phyloP scores from a whole-genome alignment of 2,329 filamentous ascomycete genomes.

The Talaromyces sp. region DNA sequence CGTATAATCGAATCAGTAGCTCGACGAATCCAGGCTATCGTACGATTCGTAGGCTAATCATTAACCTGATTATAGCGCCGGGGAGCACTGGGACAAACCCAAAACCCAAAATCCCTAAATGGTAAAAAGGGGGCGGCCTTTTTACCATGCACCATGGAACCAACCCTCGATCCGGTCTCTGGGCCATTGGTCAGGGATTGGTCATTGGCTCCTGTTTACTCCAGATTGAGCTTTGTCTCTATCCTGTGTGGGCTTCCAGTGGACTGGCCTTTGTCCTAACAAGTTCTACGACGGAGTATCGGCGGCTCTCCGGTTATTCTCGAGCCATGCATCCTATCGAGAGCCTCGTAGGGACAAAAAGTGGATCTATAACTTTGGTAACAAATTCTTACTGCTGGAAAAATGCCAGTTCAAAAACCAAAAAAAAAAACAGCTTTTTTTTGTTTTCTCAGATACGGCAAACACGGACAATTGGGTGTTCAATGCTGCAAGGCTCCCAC shows the following conservation, averaged over 20 bases:
- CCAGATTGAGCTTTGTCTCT: conserved; percentile 4
- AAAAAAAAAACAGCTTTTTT: not conserved
- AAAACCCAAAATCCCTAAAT: conserved; percentile 12
- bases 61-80: conserved; percentile 5
- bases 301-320: conserved; percentile 27
- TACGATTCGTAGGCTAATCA: conserved; percentile 10
- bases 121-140: conserved; percentile 9
- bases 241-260: no score
- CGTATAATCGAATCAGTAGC: not conserved
- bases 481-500: conserved; percentile 33
- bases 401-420: not conserved
- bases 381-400: not conserved
- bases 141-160: conserved; percentile 3
- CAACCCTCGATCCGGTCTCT: not conserved
- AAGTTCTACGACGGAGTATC: conserved; percentile 17
- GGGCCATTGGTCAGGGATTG: conserved; percentile 4
- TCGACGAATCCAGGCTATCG: conserved; percentile 1
- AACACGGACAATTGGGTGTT: conserved; percentile 17
- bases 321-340: no score
- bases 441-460: conserved; percentile 16
- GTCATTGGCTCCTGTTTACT: not conserved
- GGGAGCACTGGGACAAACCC: not conserved
- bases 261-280: not conserved
- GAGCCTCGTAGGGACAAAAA: conserved; percentile 12
- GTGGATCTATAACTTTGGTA: conserved; percentile 3